Conservation (phyloP, 2,329 filamentous ascomycete species). For the Aspergillus novoparasiticus region DNA sequence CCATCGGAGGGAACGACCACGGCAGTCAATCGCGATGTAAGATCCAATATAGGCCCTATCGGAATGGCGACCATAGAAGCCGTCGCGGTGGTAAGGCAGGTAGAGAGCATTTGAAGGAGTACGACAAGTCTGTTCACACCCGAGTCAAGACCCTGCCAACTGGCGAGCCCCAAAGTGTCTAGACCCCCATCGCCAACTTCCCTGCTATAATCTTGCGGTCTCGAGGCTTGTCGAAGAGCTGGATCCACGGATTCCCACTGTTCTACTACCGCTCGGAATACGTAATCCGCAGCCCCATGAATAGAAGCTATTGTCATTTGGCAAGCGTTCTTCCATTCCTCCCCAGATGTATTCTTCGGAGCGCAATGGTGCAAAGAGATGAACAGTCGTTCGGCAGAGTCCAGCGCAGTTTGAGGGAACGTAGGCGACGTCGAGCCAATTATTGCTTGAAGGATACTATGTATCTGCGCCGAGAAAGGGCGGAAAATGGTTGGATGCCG, state of each 20-base stretch:
- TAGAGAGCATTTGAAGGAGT: slow-evolving; percentile 66
- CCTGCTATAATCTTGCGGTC: slow-evolving; percentile 38
- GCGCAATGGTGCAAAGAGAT: slow-evolving; percentile 77
- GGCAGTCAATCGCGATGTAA: slow-evolving; percentile 70
- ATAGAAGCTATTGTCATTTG: slow-evolving; percentile 63
- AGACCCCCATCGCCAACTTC: slow-evolving; percentile 40
- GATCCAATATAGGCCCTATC: slow-evolving; percentile 67
- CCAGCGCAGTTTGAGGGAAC: slow-evolving; percentile 57
- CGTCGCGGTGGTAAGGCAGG: slow-evolving; percentile 66
- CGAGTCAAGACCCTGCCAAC: slow-evolving; percentile 74
- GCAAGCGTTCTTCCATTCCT: slow-evolving; percentile 76
- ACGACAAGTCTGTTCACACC: slow-evolving; percentile 70
- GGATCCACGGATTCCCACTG: slow-evolving; percentile 72
- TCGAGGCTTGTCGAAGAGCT: slow-evolving; percentile 33
- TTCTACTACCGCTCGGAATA: slow-evolving; percentile 78
- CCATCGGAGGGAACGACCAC: slow-evolving; percentile 57
- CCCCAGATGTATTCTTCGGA: slow-evolving; percentile 73
- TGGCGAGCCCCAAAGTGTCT: slow-evolving; percentile 57
- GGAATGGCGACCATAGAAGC: slow-evolving; percentile 67
- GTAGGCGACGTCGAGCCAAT: slow-evolving; percentile 63
- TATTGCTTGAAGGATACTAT: slow-evolving; percentile 59
- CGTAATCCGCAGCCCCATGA: slow-evolving; percentile 72
- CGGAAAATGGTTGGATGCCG: slow-evolving; percentile 82
- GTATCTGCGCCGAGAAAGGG: slow-evolving; percentile 71
- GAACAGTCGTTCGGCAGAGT: slow-evolving; percentile 65